Base-by-base conservation (phyloP, 176 grass and related monocot species). In the Oryza australiensis region DNA sequence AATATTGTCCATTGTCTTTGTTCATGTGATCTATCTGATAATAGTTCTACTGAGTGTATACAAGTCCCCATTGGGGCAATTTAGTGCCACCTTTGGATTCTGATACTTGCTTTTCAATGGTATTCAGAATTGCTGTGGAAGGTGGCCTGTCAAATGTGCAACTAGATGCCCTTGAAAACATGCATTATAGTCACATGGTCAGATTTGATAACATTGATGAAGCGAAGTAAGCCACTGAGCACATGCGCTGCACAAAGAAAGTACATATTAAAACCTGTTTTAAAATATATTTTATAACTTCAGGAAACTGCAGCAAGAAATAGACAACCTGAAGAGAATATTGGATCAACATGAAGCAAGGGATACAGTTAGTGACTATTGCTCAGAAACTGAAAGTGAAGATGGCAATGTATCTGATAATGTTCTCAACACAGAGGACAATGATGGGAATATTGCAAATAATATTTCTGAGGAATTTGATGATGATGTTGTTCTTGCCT, bases 181-280 rank as follows among this genome's bases (percentile, higher is more conserved):
- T 98, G 88, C 92, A 98, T 42, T 93, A 98, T 66, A 91, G 79
- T 80, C 82, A 98, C 76, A 98, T 94, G 88, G 73, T 95, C 86
- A 93, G 95, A 85, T 98, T 91, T 89, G 82, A 93, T 65, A 93
- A 94, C 86, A 38, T 85, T 49, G 81, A 93, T 91, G 76, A 95
- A 85, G 90, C 95, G 43, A 93, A 90, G 95, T 95, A 86, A 83
- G 82, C 86, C 70, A 62, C 12, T 77, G 73, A 77, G 9, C 43
- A 48, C 34, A 77, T 11, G 43, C 59, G 28, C 38, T 85, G 57
- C 26, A 43, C 20, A 66, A 9, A 77, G 22, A 37, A 62, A 67
- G 12, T 70, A 73, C n/a, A 38, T 81, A 45, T 62, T 15, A 48
- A 27, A 62, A 67, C 26, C 43, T 85, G 42, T 77, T 53, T 51